A percentile compares a stretch with the other conserved stretches of the same genome.
Evolutionary conservation across 805 yeast species (phyloP).

Genomic region (Candida oleophila): DNA sequence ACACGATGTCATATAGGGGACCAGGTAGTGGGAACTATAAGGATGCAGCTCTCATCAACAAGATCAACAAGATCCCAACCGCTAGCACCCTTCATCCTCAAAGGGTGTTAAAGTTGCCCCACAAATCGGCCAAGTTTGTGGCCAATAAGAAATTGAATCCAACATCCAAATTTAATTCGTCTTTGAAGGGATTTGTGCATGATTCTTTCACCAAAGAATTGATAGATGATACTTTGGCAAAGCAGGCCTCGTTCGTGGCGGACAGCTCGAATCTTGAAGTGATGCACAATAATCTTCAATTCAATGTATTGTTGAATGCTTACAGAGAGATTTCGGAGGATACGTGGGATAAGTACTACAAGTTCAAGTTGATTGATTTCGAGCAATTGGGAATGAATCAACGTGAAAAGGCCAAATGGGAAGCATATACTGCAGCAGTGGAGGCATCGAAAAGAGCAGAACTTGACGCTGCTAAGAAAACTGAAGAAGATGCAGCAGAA

Average conservation of each 20-base stretch:
- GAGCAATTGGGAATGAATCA: constrained; percentile 29
- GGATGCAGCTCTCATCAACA: constrained; percentile 41
- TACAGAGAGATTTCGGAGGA: constrained; percentile 38
- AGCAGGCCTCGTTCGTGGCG: constrained; percentile 30
- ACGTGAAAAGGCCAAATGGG: constrained; percentile 12
- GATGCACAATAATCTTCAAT: constrained; percentile 43
- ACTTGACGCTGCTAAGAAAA: constrained; percentile 8
- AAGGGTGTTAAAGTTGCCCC: constrained; percentile 12
- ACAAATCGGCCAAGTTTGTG: constrained; percentile 18
- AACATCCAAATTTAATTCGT: constrained; percentile 13
- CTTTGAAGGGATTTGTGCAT: constrained; percentile 38
- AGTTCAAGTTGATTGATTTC: constrained; percentile 38
- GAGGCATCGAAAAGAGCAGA: constrained; percentile 11
- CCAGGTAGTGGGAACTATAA: constrained; percentile 47
- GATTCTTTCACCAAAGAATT: constrained; percentile 30
- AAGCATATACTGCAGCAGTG: background rate
- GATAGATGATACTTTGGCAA: constrained; percentile 26
- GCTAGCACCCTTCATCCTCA: constrained; percentile 9
- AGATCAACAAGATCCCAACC: constrained; percentile 36
- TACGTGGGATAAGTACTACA: constrained; percentile 40
- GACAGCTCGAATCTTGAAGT: constrained; percentile 41
- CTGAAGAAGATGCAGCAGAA: constrained; percentile 9
- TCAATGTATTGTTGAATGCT: constrained; percentile 37
- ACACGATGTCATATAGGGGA: constrained; percentile 40
- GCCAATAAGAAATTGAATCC: constrained; percentile 12